Evolutionary conservation across 768 basidiomycete species (phyloP).

Genomic region (Russula dissimulans): DNA sequence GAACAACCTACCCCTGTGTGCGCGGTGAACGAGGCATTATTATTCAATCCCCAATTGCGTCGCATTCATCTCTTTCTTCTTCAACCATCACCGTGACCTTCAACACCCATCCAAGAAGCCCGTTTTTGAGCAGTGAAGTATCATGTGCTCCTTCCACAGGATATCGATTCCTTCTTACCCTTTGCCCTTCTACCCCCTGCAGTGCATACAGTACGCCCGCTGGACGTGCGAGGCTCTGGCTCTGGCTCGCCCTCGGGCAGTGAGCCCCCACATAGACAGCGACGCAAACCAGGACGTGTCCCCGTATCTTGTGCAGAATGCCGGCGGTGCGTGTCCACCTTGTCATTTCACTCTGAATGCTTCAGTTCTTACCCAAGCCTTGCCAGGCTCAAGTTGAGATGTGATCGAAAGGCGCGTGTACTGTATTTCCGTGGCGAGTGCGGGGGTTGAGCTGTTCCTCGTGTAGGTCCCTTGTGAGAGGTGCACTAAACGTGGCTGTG

Average conservation of each 20-base stretch:
- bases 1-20: neutral
- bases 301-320: constrained; percentile 31
- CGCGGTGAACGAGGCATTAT: neutral
- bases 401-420: constrained; percentile 49
- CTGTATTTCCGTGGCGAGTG: neutral
- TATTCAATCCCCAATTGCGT: neutral
- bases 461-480: constrained; percentile 67
- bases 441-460: neutral
- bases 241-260: constrained; percentile 5
- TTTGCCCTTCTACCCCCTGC: neutral
- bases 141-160: too few species aligned
- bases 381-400: constrained; percentile 50
- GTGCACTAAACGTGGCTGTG: constrained; percentile 67
- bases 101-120: neutral
- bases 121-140: neutral
- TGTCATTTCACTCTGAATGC: neutral
- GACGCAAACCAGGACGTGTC: constrained; percentile 21
- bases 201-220: neutral
- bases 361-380: neutral
- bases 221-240: neutral
- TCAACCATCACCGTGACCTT: neutral
- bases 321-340: constrained; percentile 26
- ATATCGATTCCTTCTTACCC: too few species aligned
- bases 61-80: neutral
- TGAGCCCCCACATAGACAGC: constrained; percentile 12